Percentiles rank a stretch among this genome's conserved stretches.
Evolutionary conservation across 2,329 filamentous ascomycete species (phyloP).

Genomic region (Sordariomycetes sp.): DNA sequence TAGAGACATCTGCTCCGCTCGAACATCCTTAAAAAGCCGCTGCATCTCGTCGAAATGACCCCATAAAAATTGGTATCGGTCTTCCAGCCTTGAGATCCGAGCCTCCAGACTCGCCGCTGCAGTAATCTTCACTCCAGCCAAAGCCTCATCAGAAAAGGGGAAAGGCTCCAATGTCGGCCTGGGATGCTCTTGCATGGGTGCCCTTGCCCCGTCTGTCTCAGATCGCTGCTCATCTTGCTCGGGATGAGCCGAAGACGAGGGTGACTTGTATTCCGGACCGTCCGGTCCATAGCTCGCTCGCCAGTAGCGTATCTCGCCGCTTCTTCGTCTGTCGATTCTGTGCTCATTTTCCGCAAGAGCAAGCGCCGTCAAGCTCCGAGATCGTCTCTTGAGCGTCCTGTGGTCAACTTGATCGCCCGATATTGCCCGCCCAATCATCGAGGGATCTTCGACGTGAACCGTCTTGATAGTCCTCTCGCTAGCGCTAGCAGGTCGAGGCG

Average conservation of each 20-base stretch:
- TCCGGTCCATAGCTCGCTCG: constrained; percentile 51
- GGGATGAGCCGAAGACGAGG: constrained; percentile 36
- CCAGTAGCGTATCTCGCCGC: constrained; percentile 57
- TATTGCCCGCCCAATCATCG: constrained; percentile 54
- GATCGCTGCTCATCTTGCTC: constrained; percentile 16
- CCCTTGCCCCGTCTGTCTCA: not conserved
- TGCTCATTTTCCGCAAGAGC: constrained; percentile 26
- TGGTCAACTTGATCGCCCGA: constrained; percentile 47
- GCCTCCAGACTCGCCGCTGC: constrained; percentile 44
- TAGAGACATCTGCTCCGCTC: too few species aligned
- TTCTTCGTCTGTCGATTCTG: constrained; percentile 32
- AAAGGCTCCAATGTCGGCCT: constrained; percentile 31
- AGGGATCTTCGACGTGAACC: constrained; percentile 30
- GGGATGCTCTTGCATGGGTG: not conserved
- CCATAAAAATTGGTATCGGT: constrained; percentile 24
- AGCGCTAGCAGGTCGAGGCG: constrained; percentile 52
- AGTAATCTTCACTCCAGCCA: constrained; percentile 48
- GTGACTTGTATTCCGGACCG: constrained; percentile 40
- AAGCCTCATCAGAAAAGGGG: constrained; percentile 39
- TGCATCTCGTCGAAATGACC: not conserved
- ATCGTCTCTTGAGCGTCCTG: constrained; percentile 40
- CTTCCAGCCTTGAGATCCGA: constrained; percentile 41
- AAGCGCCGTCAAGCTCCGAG: constrained; percentile 49
- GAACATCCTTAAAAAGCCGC: too few species aligned
- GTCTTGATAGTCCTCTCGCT: constrained; percentile 39